Evolutionary conservation across 768 basidiomycete species (phyloP), one percentile per base, ranked within the genome.

Genomic region (Russula griseocarnosa): DNA sequence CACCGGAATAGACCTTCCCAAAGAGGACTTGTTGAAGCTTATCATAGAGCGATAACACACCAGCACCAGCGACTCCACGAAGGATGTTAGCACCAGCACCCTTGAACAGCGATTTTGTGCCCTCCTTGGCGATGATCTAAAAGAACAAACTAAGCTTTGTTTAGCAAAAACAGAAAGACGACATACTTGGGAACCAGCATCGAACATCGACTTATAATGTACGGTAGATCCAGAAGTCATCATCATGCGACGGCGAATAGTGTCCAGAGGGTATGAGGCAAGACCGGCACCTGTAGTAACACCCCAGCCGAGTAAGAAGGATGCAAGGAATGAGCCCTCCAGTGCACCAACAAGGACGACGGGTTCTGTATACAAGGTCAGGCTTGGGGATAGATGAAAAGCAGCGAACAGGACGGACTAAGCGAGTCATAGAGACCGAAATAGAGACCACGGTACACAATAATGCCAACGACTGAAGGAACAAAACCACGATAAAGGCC

Each of bases 231-330:
- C 97, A 26, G 96, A 98, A 42, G 97, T 98, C 96, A 98, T 98
- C 97, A 99, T 99, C 97, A 99, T 99, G 71, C 97, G 94, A 88
- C 97, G 95, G 88, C 96, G 91, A 71, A 94, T 93, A 62, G 92
- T 94, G 74, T 94, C 92, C 61, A 93, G 84, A 77, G 92, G 92
- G 74, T 94, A 94, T 18, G 97, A 98, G 75, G 95, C 95, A 79
- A 98, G 90, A 86, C 96, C 96, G 78, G 96, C 94, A 87, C 92
- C 94, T 73, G 93, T 94, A 72, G 97, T 99, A 74, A 98, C 96
- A 87, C 90, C 92, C 96, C 96, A 98, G 73, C 96, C 95, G 73
- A 98, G 93, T 72, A 81, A 74, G 87, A 98, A 99, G 58, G 97
- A 98, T 67, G 94, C 97, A 60, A 96, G 76, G 92, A 97, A 97